phyloP scores from a whole-genome alignment of 352 stramenopile species.

The Peronospora farinosa region DNA sequence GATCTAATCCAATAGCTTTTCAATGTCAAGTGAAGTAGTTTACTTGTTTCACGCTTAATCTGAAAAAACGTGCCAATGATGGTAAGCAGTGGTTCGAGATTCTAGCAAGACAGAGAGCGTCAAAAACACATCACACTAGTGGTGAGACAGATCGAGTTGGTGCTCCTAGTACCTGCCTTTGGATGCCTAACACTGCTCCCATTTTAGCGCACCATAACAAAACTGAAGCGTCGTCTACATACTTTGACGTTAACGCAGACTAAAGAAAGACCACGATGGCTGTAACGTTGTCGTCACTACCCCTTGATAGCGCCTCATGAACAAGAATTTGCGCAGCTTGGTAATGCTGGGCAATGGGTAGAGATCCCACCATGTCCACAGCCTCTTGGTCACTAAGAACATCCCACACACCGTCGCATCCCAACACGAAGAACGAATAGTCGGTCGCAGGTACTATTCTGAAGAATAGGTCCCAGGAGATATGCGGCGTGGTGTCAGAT shows the following conservation, averaged over 20 bases:
- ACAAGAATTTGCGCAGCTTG: conserved; percentile 53
- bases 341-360: conserved; percentile 32
- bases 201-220: too few relatives aligned
- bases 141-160: neutral
- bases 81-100: too few relatives aligned
- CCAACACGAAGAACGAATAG: conserved; percentile 65
- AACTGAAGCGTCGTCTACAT: conserved; percentile 6
- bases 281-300: conserved; percentile 75
- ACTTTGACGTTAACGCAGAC: neutral
- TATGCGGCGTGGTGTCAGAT: conserved; percentile 1
- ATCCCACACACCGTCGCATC: conserved; percentile 80
- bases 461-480: neutral
- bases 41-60: too few relatives aligned
- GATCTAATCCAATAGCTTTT: too few relatives aligned
- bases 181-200: too few relatives aligned
- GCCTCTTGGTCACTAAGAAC: conserved; percentile 66
- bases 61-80: too few relatives aligned
- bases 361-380: conserved; percentile 47
- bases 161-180: neutral
- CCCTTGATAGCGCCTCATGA: conserved; percentile 40
- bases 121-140: too few relatives aligned
- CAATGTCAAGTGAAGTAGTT: too few relatives aligned
- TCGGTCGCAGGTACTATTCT: conserved; percentile 43
- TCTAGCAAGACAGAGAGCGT: too few relatives aligned
- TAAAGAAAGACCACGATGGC: conserved; percentile 70